Percentiles rank a stretch among this genome's conserved stretches.
phyloP scores from a whole-genome alignment of 345 rosid species.

The Hypericum perforatum region DNA sequence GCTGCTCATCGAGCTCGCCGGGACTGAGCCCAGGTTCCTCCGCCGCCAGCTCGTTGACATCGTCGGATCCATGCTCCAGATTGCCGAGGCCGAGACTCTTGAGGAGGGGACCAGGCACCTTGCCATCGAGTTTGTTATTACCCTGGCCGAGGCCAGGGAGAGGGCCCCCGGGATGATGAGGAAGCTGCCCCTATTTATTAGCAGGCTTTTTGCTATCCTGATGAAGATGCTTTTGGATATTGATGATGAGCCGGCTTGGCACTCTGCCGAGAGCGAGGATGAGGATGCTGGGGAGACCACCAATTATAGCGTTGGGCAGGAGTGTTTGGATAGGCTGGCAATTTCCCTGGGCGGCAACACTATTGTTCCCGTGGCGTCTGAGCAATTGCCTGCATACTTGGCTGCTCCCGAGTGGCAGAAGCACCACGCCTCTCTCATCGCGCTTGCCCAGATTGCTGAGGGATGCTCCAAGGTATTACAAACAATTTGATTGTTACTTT shows the following conservation, averaged over 20 bases:
- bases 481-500: background rate
- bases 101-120: conserved; percentile 90
- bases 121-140: conserved; percentile 88
- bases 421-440: conserved; percentile 93
- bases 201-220: conserved; percentile 70
- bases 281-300: conserved; percentile 94
- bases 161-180: conserved; percentile 99
- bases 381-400: conserved; percentile 76
- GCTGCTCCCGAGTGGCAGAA: conserved; percentile 98
- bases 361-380: conserved; percentile 90
- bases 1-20: conserved; percentile 88
- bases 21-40: conserved; percentile 83
- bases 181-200: conserved; percentile 91
- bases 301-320: conserved; percentile 90
- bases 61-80: conserved; percentile 90
- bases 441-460: conserved; percentile 97
- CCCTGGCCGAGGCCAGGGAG: conserved; percentile 92
- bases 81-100: conserved; percentile 82
- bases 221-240: conserved; percentile 88
- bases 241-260: conserved; percentile 93
- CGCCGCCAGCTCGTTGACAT: conserved; percentile 86
- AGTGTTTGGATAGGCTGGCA: conserved; percentile 90
- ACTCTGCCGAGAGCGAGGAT: conserved; percentile 76
- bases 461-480: conserved; percentile 82
- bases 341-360: conserved; percentile 95